Evolutionary conservation across 164 flowering plant species (phyloP).

Genomic region (Piper betle): DNA sequence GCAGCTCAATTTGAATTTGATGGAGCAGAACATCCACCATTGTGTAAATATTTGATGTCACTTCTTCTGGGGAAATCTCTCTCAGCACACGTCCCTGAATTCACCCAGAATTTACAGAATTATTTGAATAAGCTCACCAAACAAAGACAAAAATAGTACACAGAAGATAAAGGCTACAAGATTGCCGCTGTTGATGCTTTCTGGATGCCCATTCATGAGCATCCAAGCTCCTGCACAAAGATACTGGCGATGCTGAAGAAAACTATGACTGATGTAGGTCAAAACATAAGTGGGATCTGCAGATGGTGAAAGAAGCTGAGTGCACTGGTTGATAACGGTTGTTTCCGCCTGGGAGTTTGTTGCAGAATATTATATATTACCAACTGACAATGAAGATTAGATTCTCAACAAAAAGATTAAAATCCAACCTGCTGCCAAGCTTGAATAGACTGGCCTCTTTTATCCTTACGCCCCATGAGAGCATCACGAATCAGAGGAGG

Average conservation of each 20-base stretch:
- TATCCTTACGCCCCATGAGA: slow-evolving; percentile 57
- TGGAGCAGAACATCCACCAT: too few relatives aligned
- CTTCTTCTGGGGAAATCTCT: too few relatives aligned
- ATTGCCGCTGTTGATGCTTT: slow-evolving; percentile 70
- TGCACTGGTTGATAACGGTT: slow-evolving; percentile 84
- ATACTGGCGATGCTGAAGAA: slow-evolving; percentile 75
- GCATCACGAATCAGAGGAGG: slow-evolving; percentile 76
- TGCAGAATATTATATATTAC: too few relatives aligned
- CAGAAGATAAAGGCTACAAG: slow-evolving; percentile 33
- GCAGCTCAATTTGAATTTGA: too few relatives aligned
- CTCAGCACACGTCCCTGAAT: too few relatives aligned
- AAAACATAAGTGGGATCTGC: slow-evolving; percentile 66
- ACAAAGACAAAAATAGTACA: neutral
- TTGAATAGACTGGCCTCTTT: slow-evolving; percentile 72
- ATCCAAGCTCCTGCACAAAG: slow-evolving; percentile 97
- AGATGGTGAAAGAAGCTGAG: slow-evolving; percentile 84
- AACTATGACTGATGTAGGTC: slow-evolving; percentile 84
- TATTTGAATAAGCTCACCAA: too few relatives aligned
- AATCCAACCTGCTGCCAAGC: slow-evolving; percentile 87
- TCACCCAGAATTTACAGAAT: too few relatives aligned
- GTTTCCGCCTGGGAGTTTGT: slow-evolving; percentile 70
- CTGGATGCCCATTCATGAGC: slow-evolving; percentile 86
- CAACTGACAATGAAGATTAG: neutral
- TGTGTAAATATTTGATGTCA: too few relatives aligned
- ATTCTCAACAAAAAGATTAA: neutral